These are phyloP conservation scores for Aspergillus unguis DNA, from an alignment of 2,329 filamentous ascomycete genomes.

Conservation along the genomic window DNA sequence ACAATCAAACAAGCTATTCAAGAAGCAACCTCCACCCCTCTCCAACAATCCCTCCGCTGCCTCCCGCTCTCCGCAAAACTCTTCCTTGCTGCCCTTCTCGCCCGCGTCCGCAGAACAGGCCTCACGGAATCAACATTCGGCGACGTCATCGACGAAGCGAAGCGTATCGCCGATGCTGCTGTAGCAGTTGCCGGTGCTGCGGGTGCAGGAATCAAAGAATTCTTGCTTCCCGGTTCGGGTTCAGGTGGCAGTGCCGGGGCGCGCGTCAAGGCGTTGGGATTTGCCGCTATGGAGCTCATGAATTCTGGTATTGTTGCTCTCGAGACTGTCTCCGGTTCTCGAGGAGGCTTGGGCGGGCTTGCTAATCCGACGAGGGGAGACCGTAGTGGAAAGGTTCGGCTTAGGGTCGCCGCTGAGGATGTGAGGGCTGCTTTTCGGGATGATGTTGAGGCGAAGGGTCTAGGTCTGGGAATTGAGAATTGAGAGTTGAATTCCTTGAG, in stretches of 20 bases:
- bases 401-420: constrained; percentile 87
- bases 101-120: constrained; percentile 76
- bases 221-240: constrained; percentile 49
- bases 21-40: constrained; percentile 87
- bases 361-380: constrained; percentile 67
- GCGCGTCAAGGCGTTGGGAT: constrained; percentile 61
- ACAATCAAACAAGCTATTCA: constrained; percentile 93
- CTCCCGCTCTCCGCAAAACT: constrained; percentile 81
- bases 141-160: constrained; percentile 84
- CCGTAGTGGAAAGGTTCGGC: constrained; percentile 77
- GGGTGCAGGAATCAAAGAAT: constrained; percentile 56
- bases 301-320: constrained; percentile 85
- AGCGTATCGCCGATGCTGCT: constrained; percentile 55
- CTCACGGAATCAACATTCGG: constrained; percentile 83
- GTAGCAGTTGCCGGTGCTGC: constrained; percentile 50
- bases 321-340: constrained; percentile 50
- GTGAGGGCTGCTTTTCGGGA: constrained; percentile 83
- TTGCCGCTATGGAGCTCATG: constrained; percentile 75
- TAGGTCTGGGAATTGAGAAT: constrained; percentile 58
- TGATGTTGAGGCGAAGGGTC: constrained; percentile 77
- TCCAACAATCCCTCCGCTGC: constrained; percentile 82
- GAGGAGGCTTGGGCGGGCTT: constrained; percentile 28
- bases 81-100: constrained; percentile 76
- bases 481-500: too few species aligned
- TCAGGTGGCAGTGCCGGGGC: constrained; percentile 27